These are phyloP conservation scores for Russula foetens DNA, from an alignment of 768 basidiomycete species.

Conservation along the genomic window DNA sequence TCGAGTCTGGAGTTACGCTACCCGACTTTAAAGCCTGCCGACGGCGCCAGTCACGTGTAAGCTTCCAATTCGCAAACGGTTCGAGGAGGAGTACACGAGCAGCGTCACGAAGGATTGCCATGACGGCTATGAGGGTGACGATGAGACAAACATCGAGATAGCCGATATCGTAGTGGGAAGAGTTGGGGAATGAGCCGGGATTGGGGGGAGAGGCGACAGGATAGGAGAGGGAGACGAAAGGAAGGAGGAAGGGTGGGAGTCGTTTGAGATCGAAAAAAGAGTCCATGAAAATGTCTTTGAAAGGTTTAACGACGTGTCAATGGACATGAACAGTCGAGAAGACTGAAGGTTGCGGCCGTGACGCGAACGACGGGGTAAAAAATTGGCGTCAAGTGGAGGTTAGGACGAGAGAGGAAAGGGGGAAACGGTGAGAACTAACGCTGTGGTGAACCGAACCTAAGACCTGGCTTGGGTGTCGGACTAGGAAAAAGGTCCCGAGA, in stretches of 20 bases:
- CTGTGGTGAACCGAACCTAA: neutral
- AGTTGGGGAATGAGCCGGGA: conserved; percentile 67
- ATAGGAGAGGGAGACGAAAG: conserved; percentile 72
- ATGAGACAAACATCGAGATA: conserved; percentile 70
- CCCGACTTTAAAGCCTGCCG: conserved; percentile 19
- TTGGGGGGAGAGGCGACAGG: conserved; percentile 45
- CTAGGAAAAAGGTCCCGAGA: neutral
- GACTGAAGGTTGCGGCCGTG: neutral
- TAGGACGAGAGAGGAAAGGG: neutral
- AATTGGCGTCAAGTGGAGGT: neutral
- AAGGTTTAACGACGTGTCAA: conserved; percentile 12
- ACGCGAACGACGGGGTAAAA: neutral
- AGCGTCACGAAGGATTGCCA: conserved; percentile 81
- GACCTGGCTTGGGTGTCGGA: neutral
- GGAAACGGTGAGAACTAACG: neutral
- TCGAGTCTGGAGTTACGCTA: conserved; percentile 17
- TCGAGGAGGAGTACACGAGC: conserved; percentile 66
- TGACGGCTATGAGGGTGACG: conserved; percentile 72
- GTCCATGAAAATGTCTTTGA: conserved; percentile 15
- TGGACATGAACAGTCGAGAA: conserved; percentile 11
- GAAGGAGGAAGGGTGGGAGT: conserved; percentile 46
- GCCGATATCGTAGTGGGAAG: conserved; percentile 66
- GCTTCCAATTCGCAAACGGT: conserved; percentile 74
- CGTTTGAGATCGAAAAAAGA: conserved; percentile 13
- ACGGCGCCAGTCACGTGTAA: conserved; percentile 43